phyloP scores from a whole-genome alignment of 108 stramenopile genomes.

The Schizochytrium sp. region DNA sequence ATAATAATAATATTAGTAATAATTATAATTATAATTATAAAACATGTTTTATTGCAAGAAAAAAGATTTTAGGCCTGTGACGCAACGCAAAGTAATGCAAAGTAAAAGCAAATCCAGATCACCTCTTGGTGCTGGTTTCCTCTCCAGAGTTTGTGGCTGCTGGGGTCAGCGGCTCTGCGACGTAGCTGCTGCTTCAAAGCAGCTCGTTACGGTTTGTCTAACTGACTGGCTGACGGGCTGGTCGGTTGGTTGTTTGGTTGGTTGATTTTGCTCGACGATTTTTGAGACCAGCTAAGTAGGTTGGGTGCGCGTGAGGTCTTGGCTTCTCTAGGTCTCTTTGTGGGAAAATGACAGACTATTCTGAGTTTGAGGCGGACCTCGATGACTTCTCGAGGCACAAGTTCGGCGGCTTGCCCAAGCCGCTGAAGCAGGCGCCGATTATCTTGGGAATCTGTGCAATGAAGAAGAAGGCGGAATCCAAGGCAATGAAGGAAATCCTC shows the following conservation, averaged over 20 bases:
- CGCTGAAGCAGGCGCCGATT: conserved; percentile 66
- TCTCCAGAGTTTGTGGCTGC: neutral
- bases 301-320: neutral
- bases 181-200: neutral
- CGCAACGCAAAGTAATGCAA: too few species aligned
- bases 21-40: too few species aligned
- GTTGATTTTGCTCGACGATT: neutral
- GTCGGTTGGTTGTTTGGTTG: neutral
- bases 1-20: too few species aligned
- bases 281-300: neutral
- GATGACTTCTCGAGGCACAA: conserved; percentile 16
- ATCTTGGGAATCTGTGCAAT: conserved; percentile 95
- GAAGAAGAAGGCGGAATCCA: conserved; percentile 79
- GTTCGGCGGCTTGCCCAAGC: conserved; percentile 37
- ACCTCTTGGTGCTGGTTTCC: neutral
- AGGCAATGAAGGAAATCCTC: conserved; percentile 95
- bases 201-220: neutral
- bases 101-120: too few species aligned
- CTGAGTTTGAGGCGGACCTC: conserved; percentile 22
- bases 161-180: neutral
- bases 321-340: neutral
- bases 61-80: too few species aligned
- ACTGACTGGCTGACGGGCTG: neutral
- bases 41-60: too few species aligned
- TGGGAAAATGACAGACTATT: conserved; percentile 39